These are phyloP conservation scores for Fusarium torreyae DNA, from an alignment of 2,329 filamentous ascomycete species.

Conservation along the genomic window DNA sequence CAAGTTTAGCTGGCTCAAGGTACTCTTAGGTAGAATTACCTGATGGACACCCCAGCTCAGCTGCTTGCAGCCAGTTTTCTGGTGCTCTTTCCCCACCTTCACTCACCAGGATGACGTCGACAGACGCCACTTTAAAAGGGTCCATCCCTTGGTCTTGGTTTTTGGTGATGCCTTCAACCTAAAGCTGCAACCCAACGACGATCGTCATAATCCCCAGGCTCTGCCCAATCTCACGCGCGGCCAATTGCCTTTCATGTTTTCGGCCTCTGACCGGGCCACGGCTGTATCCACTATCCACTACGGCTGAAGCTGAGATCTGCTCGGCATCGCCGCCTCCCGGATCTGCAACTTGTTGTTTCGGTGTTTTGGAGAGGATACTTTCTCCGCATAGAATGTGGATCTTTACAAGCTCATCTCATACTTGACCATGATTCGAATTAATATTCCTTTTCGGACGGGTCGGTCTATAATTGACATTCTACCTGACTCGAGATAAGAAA, in stretches of 20 bases:
- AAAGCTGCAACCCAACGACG: constrained; percentile 33
- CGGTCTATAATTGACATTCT: no score
- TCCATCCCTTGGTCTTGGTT: constrained; percentile 21
- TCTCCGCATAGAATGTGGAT: constrained; percentile 31
- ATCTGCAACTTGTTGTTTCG: constrained; percentile 37
- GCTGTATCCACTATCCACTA: constrained; percentile 13
- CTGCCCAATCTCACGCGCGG: constrained; percentile 16
- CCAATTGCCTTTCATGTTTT: constrained; percentile 14
- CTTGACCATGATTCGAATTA: constrained; percentile 10
- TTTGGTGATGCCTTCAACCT: constrained; percentile 39
- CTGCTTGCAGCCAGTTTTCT: constrained; percentile 40
- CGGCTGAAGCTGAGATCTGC: constrained; percentile 28
- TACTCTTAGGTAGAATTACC: constrained; percentile 9
- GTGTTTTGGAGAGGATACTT: constrained; percentile 17
- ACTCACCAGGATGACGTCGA: constrained; percentile 39
- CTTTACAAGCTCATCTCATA: constrained; percentile 12
- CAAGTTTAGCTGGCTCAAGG: not conserved
- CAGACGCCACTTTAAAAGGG: constrained; percentile 28
- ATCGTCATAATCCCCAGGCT: constrained; percentile 37
- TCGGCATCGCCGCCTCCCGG: constrained; percentile 41
- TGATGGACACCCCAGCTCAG: constrained; percentile 1
- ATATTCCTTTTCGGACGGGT: constrained; percentile 1
- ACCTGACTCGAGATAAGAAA: no score
- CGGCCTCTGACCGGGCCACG: not conserved
- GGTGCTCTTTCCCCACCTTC: constrained; percentile 24